Base-by-base conservation (phyloP, 306 rosid genomes). In the Rosa persica region DNA sequence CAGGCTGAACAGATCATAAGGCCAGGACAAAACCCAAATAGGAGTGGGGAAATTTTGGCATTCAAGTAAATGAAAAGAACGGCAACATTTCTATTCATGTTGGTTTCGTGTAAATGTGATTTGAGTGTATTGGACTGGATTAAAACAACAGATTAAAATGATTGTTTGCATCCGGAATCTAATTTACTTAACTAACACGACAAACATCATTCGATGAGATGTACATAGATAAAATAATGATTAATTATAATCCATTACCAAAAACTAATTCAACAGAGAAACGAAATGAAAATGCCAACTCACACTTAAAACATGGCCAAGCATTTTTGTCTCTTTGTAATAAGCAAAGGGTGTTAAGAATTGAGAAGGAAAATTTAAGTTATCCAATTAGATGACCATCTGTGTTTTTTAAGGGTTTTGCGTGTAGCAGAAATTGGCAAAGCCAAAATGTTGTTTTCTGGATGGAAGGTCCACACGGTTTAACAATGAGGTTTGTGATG, bases 391-490 rank as follows among this genome's bases (percentile, higher is more conserved):
- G 27, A 55, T 55, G 30, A 52, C 60, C 60, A 52, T 47, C 17
- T 17, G 23, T 5, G 7, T 5, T 16, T 16, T 5, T 52, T 19
- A 5, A n/a, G 62, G 15, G 65, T 22, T 10, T 23, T 9, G 65
- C 1, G 25, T 57, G 64, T 22, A 57, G 36, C 36, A 61, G 34
- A 10, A 25, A 61, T 0, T 61, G 39, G 39, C 20, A 61, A 61
- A 61, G 19, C 12, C 67, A 61, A 60, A 61, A 4, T 12, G 67
- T 20, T 61, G 40, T 62, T 30, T 62, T 62, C 42, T 30, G n/a
- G 68, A 22, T 5, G 68, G 39, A 62, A 34, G 42, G 68, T 62
- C 68, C 68, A 62, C 68, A 15, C 42, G 42, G 68, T 62, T 62
- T 62, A 5, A 30, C n/a, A 62, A 62, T 62, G 67, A 62, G 68